A percentile compares a stretch with the other conserved stretches of the same genome.
These are phyloP conservation scores for Erythrophleum fordii DNA, from an alignment of 306 rosid species.

Conservation along the genomic window DNA sequence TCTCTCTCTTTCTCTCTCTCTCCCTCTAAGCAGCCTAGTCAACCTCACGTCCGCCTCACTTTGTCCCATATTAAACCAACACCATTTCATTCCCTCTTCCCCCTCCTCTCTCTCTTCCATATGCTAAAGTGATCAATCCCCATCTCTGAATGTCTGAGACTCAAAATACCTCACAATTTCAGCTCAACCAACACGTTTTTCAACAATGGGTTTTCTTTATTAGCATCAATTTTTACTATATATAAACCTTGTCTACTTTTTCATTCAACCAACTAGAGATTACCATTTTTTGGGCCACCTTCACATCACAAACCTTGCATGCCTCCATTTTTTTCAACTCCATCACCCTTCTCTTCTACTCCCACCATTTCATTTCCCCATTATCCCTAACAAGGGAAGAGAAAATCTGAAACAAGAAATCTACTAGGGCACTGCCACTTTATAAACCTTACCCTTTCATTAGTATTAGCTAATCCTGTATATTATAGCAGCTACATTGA, in stretches of 20 bases:
- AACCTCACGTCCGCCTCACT: constrained; percentile 49
- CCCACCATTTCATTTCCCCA: constrained; percentile 39
- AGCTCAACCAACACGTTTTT: constrained; percentile 45
- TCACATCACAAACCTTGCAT: constrained; percentile 36
- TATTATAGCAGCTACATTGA: constrained; percentile 21
- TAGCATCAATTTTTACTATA: constrained; percentile 43
- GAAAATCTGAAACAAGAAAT: constrained; percentile 25
- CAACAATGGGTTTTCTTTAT: constrained; percentile 33
- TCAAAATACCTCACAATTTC: constrained; percentile 44
- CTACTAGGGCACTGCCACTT: constrained; percentile 36
- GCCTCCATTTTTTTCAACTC: constrained; percentile 40
- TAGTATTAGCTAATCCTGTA: neutral
- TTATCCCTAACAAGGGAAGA: constrained; percentile 19
- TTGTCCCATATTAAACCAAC: constrained; percentile 57
- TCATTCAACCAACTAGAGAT: constrained; percentile 32
- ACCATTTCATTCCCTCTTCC: constrained; percentile 21
- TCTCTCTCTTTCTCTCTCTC: constrained; percentile 1
- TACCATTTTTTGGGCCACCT: constrained; percentile 39
- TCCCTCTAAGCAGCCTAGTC: constrained; percentile 42
- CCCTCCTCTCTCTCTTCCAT: constrained; percentile 30
- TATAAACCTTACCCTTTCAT: constrained; percentile 12
- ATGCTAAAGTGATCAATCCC: constrained; percentile 60
- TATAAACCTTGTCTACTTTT: constrained; percentile 42
- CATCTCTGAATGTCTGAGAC: constrained; percentile 63
- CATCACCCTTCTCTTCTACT: constrained; percentile 31